Evolutionary conservation across 2,329 filamentous ascomycete species (phyloP), one percentile per base, ranked within the genome.

Genomic region (Aspergillus sp.): DNA sequence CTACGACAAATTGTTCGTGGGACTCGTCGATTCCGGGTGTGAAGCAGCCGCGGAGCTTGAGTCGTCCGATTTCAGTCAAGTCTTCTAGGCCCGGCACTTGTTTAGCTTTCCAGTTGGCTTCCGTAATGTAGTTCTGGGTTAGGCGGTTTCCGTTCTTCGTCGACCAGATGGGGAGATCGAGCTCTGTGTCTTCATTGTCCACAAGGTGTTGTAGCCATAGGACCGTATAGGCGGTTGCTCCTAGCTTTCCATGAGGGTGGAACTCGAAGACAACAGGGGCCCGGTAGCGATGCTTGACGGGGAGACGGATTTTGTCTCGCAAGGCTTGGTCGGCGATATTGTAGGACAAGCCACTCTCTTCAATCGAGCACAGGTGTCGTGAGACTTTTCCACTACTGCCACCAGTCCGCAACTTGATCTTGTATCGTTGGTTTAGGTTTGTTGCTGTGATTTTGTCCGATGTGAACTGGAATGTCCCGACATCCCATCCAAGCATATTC

Each of bases 251-350:
- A 0, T 81, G 66, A 0, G 79, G 71, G 53, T 88, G 83, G 57
- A 97, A 86, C 58, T 96, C 90, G 54, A 97, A 85, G 39, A 95
- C 88, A 7, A 97, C 75, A 0, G 91, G 90, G 0, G 88, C 91
- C 32, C 91, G 81, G 69, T 95, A 96, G 26, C 91, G 85, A 61
- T 91, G 87, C 50, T 90, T 88, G 33, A 97, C 89, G 0, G 93
- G 93, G 2, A 98, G 76, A 4, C 87, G 82, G 27, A 93, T 65
- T n/a, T 71, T 68, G 37, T 73, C 64, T 47, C 79, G 77, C 19
- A 70, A 70, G 6, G 73, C 65, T 10, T 73, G 60, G 13, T 72
- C 69, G 6, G 69, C 67, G 19, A 83, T 62, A 50, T 85, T 79
- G 69, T 76, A 86, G 54, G 78, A 70, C 2, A 79, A 76, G 53